A percentile compares a stretch with the other conserved stretches of the same genome.
Conservation (phyloP, 169 alveolate genomes). For the Plasmodium malariae region DNA sequence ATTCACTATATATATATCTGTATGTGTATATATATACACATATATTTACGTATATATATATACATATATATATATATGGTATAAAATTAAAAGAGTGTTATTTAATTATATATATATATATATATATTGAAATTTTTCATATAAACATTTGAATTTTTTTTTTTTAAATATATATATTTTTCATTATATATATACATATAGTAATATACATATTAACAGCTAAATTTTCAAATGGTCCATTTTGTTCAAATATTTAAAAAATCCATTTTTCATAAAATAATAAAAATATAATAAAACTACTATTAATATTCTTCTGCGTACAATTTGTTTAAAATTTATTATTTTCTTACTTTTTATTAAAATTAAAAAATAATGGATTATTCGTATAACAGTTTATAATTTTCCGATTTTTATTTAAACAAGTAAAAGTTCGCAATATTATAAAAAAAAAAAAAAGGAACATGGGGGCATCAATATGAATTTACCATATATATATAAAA, state of each 20-base stretch:
- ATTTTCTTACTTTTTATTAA: background rate
- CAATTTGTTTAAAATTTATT: background rate
- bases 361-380: background rate
- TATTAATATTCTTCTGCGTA: background rate
- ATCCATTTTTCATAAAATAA: background rate
- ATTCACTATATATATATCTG: no score
- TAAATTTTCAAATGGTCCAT: conserved; percentile 18
- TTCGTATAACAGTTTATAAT: conserved; percentile 23
- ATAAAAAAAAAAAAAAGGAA: background rate
- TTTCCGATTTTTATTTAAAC: conserved; percentile 29
- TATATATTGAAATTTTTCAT: no score
- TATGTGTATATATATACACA: no score
- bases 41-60: no score
- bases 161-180: no score
- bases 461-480: no score
- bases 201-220: background rate
- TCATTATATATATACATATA: background rate
- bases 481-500: no score
- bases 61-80: no score
- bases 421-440: background rate
- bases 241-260: conserved; percentile 2
- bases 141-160: no score
- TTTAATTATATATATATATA: no score
- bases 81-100: no score
- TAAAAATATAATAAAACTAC: background rate